These are phyloP conservation scores for Cephalotrichum gorgonifer DNA, from an alignment of 2,329 filamentous ascomycete genomes.

Conservation along the genomic window DNA sequence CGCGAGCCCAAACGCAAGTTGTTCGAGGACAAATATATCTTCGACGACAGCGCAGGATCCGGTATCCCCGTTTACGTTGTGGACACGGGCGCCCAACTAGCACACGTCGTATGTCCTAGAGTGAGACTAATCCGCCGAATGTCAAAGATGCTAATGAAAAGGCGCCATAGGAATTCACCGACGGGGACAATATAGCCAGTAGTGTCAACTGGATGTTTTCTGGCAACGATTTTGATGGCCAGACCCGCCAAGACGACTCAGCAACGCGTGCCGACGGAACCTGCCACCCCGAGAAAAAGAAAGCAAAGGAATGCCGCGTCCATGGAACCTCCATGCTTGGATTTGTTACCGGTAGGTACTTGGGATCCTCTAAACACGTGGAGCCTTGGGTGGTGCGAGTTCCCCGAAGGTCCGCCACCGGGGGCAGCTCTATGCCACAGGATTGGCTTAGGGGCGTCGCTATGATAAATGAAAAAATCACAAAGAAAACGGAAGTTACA, in stretches of 20 bases:
- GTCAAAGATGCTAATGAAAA: not conserved
- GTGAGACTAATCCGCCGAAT: not conserved
- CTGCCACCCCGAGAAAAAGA: not conserved
- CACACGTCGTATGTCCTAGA: not conserved
- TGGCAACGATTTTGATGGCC: not conserved
- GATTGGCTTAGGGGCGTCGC: not conserved
- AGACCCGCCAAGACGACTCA: not conserved
- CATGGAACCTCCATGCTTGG: not conserved
- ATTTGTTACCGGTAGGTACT: not conserved
- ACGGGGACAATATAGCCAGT: not conserved
- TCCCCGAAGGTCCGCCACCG: not conserved
- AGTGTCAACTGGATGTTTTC: not conserved
- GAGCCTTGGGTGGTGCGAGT: not conserved
- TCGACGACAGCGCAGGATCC: not conserved
- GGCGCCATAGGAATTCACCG: not conserved
- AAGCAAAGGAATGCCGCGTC: too few species aligned
- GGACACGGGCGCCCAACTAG: not conserved
- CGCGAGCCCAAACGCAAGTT: too few species aligned
- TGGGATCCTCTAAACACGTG: not conserved
- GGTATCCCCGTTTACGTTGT: not conserved
- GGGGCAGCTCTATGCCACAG: not conserved
- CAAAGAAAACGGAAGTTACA: not conserved
- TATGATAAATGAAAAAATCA: not conserved
- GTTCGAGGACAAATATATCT: not conserved
- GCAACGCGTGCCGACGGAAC: not conserved